Base-by-base conservation (phyloP, 2,329 filamentous ascomycete species). In the Verticillium longisporum region DNA sequence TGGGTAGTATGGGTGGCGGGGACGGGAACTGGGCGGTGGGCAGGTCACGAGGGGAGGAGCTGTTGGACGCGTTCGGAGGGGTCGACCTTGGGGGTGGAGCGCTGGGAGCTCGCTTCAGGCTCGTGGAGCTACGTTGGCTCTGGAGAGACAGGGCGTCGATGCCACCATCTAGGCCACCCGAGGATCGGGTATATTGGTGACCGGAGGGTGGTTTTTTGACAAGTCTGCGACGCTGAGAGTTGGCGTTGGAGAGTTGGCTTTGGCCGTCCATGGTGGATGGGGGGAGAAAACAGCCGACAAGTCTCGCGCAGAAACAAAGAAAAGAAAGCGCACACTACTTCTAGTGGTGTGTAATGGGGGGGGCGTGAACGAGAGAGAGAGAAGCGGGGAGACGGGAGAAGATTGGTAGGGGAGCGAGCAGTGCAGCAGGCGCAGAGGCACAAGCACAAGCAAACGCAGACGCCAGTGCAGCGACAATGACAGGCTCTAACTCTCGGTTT, bases 71-170 rank as follows among this genome's bases (percentile, higher is more conserved):
- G 78, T 80, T 78, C 68, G 76, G 75, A 66, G 73, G 71, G 41
- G 76, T 75, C 63, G 76, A 77, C 64, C 77, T 77, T 68, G 75
- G 73, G 69, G 77, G 77, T 70, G 83, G 83, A 75, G 83, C 83
- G 73, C 83, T 86, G 66, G 85, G 84, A 71, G 83, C 79, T 72
- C 83, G 81, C 72, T 78, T 82, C 72, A 88, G 78, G 73, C 83
- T 87, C 69, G 82, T 80, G 67, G 84, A 86, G 81, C 84, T 88
- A 74, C 81, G 80, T 79, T 86, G 82, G 78, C 82, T 86, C 74
- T 80, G 78, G 68, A 87, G 75, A 67, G 82, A 85, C 69, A 77
- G 77, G 74, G 80, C 76, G 77, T 86, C 83, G 76, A 79, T 77
- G 68, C 76, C 75, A 75, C 77, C 75, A 77, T 84, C 81, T 76